Percentiles rank a stretch among this genome's conserved stretches.
Conservation (phyloP, 371 early-diverging fungal species). For the Syncephalastrum monosporum region DNA sequence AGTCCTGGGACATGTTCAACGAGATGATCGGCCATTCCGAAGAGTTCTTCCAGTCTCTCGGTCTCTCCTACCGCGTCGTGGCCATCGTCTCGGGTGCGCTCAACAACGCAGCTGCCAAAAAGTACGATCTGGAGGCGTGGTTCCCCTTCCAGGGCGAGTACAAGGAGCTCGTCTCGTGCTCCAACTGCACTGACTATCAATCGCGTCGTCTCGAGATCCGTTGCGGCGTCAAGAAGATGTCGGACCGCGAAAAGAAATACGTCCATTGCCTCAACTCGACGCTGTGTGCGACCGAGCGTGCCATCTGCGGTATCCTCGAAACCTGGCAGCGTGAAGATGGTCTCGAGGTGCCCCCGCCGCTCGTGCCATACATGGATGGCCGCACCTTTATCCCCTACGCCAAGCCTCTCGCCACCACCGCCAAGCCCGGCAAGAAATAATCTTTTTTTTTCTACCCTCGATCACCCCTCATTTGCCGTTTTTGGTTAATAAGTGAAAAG, state of each 20-base stretch:
- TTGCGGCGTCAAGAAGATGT: constrained; percentile 96
- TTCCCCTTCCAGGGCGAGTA: constrained; percentile 98
- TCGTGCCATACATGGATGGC: constrained; percentile 94
- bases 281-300: constrained; percentile 97
- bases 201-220: constrained; percentile 96
- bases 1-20: constrained; percentile 97
- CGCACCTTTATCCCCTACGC: constrained; percentile 88
- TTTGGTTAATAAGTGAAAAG: constrained; percentile 8
- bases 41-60: constrained; percentile 96
- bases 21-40: constrained; percentile 95
- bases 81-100: constrained; percentile 97
- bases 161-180: constrained; percentile 99
- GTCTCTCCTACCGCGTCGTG: constrained; percentile 95
- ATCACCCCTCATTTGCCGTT: constrained; percentile 1
- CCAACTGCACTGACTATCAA: constrained; percentile 99
- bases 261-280: constrained; percentile 99
- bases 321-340: constrained; percentile 97
- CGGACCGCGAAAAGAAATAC: constrained; percentile 94
- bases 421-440: constrained; percentile 36
- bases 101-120: constrained; percentile 99
- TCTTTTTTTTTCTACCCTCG: not conserved
- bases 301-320: constrained; percentile 98
- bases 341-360: constrained; percentile 82
- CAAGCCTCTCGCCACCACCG: constrained; percentile 29
- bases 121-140: constrained; percentile 99